phyloP scores from a whole-genome alignment of 331 rosid genomes.

The Prunus yedoensis region DNA sequence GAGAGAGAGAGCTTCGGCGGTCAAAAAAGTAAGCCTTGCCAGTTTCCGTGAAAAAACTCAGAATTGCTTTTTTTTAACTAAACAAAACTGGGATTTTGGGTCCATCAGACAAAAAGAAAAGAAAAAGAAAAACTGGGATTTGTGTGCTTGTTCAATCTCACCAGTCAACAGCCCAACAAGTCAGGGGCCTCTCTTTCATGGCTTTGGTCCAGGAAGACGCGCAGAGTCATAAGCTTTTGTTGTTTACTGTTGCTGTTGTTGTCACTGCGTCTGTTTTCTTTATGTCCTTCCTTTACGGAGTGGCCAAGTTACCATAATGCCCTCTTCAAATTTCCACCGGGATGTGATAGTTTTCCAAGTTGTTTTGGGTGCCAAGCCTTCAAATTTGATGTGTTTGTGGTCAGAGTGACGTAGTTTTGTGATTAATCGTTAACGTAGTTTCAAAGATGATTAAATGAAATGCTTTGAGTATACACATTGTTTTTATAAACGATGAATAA shows the following conservation, averaged over 20 bases:
- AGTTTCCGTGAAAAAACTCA: slow-evolving; percentile 42
- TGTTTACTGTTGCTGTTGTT: not conserved
- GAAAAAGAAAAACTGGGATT: not conserved
- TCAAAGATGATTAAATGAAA: too few species aligned
- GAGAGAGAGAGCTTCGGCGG: slow-evolving; percentile 26
- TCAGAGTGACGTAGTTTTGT: too few species aligned
- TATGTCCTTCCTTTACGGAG: not conserved
- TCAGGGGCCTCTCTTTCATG: not conserved
- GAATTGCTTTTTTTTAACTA: not conserved
- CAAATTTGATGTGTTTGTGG: too few species aligned
- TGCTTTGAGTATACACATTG: too few species aligned
- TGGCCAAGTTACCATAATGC: not conserved
- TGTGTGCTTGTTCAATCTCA: not conserved
- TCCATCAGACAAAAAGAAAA: not conserved
- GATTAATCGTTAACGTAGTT: too few species aligned
- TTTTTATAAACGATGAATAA: too few species aligned
- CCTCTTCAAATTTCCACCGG: not conserved
- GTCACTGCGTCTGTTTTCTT: slow-evolving; percentile 8
- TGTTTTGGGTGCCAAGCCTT: not conserved
- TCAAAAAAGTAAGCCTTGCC: slow-evolving; percentile 64
- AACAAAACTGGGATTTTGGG: not conserved
- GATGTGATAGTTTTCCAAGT: not conserved
- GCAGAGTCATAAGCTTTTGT: not conserved
- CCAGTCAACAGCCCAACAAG: slow-evolving; percentile 17
- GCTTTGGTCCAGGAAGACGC: slow-evolving; percentile 1